Evolutionary conservation across 352 stramenopile genomes (phyloP).

Genomic region (Globisporangium iwayamae): DNA sequence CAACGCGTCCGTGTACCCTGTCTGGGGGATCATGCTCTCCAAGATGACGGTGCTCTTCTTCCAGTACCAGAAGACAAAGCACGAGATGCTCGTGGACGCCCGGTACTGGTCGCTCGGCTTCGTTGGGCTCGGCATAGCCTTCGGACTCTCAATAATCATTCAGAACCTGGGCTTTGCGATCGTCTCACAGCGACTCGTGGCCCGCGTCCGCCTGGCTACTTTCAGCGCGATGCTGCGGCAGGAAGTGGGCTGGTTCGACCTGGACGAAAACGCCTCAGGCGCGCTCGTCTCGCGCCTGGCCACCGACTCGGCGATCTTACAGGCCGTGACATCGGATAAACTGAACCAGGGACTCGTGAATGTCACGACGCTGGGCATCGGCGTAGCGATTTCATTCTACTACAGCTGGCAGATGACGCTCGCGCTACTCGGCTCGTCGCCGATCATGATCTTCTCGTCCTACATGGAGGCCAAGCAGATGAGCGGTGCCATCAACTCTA

Average conservation of each 20-base stretch:
- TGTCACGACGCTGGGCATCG: slow-evolving; percentile 26
- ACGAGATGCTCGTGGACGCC: slow-evolving; percentile 37
- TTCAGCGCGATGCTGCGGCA: slow-evolving; percentile 66
- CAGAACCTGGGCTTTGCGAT: slow-evolving; percentile 16
- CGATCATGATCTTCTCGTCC: slow-evolving; percentile 26
- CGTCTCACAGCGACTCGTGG: slow-evolving; percentile 22
- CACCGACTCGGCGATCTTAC: slow-evolving; percentile 67
- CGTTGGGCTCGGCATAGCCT: slow-evolving; percentile 4
- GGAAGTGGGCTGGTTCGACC: slow-evolving; percentile 75
- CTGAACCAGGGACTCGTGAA: slow-evolving; percentile 54
- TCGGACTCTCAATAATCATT: slow-evolving; percentile 12
- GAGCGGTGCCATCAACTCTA: slow-evolving; percentile 27
- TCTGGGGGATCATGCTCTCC: slow-evolving; percentile 40
- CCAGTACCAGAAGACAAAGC: slow-evolving; percentile 24
- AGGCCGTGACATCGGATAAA: slow-evolving; percentile 65
- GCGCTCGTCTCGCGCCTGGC: slow-evolving; percentile 58
- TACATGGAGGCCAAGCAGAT: slow-evolving; percentile 20
- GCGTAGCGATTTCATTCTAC: not conserved
- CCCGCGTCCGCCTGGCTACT: slow-evolving; percentile 32
- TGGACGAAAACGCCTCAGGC: slow-evolving; percentile 47
- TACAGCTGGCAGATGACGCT: not conserved
- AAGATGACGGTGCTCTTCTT: slow-evolving; percentile 52
- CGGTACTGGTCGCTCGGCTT: slow-evolving; percentile 31
- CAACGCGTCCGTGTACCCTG: slow-evolving; percentile 39
- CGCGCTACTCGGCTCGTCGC: not conserved